Percentiles rank a stretch among this genome's conserved stretches.
Conservation (phyloP, 495 filamentous ascomycete genomes). For the Penicillium dipodomyicola region DNA sequence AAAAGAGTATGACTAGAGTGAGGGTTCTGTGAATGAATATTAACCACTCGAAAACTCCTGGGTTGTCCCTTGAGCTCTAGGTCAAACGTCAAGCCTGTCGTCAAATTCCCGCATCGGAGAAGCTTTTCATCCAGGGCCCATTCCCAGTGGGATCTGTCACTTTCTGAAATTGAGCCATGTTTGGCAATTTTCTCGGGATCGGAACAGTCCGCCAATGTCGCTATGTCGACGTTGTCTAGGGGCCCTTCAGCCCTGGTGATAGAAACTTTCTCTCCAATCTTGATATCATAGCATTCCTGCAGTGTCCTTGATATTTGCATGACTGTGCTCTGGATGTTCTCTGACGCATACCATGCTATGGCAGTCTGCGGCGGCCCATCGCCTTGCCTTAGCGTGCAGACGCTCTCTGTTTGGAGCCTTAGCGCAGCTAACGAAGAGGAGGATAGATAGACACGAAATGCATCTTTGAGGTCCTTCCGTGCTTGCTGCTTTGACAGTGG, state of each 20-base stretch:
- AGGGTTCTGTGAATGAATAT: conserved; percentile 31
- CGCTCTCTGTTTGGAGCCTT: conserved; percentile 58
- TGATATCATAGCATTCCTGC: conserved; percentile 62
- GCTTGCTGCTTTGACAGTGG: conserved; percentile 49
- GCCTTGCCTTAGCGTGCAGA: conserved; percentile 51
- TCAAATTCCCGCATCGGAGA: conserved; percentile 44
- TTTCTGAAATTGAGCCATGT: conserved; percentile 35
- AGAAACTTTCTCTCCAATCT: conserved; percentile 58
- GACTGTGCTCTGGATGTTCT: conserved; percentile 61
- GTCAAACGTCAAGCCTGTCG: conserved; percentile 46
- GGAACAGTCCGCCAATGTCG: conserved; percentile 53
- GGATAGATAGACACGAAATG: conserved; percentile 67
- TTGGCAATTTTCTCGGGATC: conserved; percentile 34
- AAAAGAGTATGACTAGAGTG: conserved; percentile 35
- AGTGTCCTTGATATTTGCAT: conserved; percentile 65
- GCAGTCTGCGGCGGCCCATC: conserved; percentile 50
- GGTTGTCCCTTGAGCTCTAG: conserved; percentile 47
- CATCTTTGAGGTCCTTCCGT: conserved; percentile 53
- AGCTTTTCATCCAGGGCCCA: conserved; percentile 60
- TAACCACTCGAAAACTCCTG: conserved; percentile 43
- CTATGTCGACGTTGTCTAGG: conserved; percentile 40
- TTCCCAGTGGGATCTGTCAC: conserved; percentile 59
- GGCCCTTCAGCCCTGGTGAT: conserved; percentile 46
- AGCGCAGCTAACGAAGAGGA: conserved; percentile 59
- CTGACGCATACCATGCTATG: conserved; percentile 62